phyloP scores from a whole-genome alignment of 108 stramenopile genomes.

The Pseudonitzschia multiseries region DNA sequence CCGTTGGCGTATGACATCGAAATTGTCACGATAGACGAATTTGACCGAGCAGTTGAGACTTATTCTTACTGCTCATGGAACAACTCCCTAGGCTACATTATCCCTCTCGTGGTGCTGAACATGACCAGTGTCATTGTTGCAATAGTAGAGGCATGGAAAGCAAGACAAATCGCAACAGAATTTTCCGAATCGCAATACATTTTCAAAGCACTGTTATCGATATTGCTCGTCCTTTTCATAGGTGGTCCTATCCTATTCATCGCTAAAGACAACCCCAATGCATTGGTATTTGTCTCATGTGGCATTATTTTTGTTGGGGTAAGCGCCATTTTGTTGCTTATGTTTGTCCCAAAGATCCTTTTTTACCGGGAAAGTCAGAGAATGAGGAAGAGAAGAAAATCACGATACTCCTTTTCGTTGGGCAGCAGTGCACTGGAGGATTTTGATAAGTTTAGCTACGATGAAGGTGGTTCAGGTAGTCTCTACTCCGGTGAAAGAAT shows the following conservation, averaged over 20 bases:
- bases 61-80: slow-evolving; percentile 14
- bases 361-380: background rate
- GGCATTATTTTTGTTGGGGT: slow-evolving; percentile 27
- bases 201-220: slow-evolving; percentile 27
- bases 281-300: slow-evolving; percentile 24
- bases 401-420: background rate
- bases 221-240: slow-evolving; percentile 23
- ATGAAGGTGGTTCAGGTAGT: background rate
- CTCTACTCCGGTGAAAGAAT: slow-evolving; percentile 7
- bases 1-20: slow-evolving; percentile 26
- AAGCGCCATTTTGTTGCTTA: slow-evolving; percentile 6
- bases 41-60: slow-evolving; percentile 19
- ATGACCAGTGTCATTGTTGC: slow-evolving; percentile 35
- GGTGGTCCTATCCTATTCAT: slow-evolving; percentile 29
- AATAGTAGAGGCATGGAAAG: slow-evolving; percentile 40
- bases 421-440: background rate
- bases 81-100: slow-evolving; percentile 19
- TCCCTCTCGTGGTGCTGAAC: slow-evolving; percentile 34
- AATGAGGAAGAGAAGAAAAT: background rate
- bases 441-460: background rate
- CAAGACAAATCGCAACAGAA: slow-evolving; percentile 39
- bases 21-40: slow-evolving; percentile 14
- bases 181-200: slow-evolving; percentile 50
- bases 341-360: slow-evolving; percentile 59
- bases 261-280: slow-evolving; percentile 25